phyloP scores from a whole-genome alignment of 352 stramenopile genomes.

The Globisporangium barbulae region DNA sequence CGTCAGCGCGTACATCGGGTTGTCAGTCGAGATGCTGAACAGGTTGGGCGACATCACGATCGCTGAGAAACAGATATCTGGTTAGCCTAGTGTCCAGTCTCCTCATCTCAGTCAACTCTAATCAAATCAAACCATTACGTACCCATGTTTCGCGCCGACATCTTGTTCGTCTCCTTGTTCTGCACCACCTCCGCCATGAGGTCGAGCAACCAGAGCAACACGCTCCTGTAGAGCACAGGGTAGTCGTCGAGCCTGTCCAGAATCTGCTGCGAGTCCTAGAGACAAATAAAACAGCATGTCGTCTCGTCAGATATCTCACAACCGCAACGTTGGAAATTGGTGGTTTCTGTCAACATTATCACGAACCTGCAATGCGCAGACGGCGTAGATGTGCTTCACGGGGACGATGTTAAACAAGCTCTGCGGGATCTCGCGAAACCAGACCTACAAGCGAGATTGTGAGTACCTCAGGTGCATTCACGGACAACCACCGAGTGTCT shows the following conservation, averaged over 20 bases:
- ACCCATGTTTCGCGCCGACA: slow-evolving; percentile 80
- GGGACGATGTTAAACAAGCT: slow-evolving; percentile 68
- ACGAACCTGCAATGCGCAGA: slow-evolving; percentile 42
- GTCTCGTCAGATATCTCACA: not conserved
- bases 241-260: slow-evolving; percentile 33
- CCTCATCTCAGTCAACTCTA: not conserved
- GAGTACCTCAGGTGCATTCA: not conserved
- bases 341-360: not conserved
- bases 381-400: slow-evolving; percentile 54
- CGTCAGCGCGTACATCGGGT: slow-evolving; percentile 63
- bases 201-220: slow-evolving; percentile 76
- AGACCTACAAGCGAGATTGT: slow-evolving; percentile 37
- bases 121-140: not conserved
- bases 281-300: not conserved
- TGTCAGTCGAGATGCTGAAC: slow-evolving; percentile 59
- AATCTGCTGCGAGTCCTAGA: slow-evolving; percentile 36
- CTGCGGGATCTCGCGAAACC: slow-evolving; percentile 75
- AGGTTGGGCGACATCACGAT: slow-evolving; percentile 84
- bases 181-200: slow-evolving; percentile 57
- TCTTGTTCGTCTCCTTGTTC: slow-evolving; percentile 68
- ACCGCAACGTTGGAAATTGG: not conserved
- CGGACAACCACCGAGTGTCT: not conserved
- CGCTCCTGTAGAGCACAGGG: slow-evolving; percentile 31
- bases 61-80: slow-evolving; percentile 22
- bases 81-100: not conserved